Evolutionary conservation across 2,329 filamentous ascomycete genomes (phyloP), one percentile per base, ranked within the genome.

Genomic region (Cladosporium sp.): DNA sequence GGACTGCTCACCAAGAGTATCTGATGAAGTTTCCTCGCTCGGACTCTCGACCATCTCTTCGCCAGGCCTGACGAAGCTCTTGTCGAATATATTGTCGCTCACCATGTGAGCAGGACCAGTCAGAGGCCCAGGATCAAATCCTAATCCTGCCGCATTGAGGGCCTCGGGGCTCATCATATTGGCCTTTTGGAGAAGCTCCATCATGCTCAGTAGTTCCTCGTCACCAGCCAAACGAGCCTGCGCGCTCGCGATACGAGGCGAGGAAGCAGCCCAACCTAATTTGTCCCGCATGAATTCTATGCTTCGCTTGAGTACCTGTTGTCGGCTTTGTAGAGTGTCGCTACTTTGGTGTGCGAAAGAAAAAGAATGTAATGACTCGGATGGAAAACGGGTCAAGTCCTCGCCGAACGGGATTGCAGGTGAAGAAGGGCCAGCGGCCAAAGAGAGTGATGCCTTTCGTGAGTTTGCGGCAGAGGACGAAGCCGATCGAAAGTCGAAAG

Each of bases 201-300:
- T 83, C 88, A 96, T 91, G 67, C 87, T 88, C 73, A 97, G 91
- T 48, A 91, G 83, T 65, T 97, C 93, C 52, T 90, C 78, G 73
- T 97, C 92, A 20, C 91, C 92, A 61, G 83, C 86, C 53, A 89
- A 80, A 68, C 89, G 86, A 54, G 92, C 90, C 73, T 96, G 91
- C 15, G 91, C 91, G 69, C 86, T 91, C 44, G 87, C 87, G 64
- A 96, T 85, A 10, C 85, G 90, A 13, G 89, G 84, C 69, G 88
- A 89, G 53, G 83, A 84, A 32, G 86, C 82, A 32, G 88, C 84
- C 87, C 91, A 93, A 62, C 89, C 89, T 74, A 95, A 83, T 62
- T 90, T 89, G 70, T 97, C 91, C 69, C 90, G 89, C 89, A 99
- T 95, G 70, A 97, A 97, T 73, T 97, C 94, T 69, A 97, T 87